Conservation (phyloP, 805 yeast genomes). For the Zygosaccharomyces lentus region DNA sequence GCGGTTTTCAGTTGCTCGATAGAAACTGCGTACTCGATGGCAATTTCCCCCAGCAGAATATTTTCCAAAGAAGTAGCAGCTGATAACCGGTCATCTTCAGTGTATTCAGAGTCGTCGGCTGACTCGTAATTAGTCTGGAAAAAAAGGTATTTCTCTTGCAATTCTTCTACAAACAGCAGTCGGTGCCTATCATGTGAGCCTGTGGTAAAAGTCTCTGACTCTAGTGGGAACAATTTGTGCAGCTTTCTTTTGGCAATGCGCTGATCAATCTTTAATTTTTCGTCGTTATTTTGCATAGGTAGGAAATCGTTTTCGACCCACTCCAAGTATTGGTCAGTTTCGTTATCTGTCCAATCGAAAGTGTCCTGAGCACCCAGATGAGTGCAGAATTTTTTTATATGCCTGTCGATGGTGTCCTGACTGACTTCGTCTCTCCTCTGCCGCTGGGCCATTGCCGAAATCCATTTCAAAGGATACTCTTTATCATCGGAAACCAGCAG, state of each 20-base stretch:
- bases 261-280: slow-evolving; percentile 25
- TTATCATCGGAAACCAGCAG: slow-evolving; percentile 16
- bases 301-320: slow-evolving; percentile 30
- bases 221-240: slow-evolving; percentile 26
- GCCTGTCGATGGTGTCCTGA: slow-evolving; percentile 10
- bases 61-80: slow-evolving; percentile 16
- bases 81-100: slow-evolving; percentile 2
- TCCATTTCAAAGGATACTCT: slow-evolving; percentile 14
- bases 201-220: slow-evolving; percentile 4
- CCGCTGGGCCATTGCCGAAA: slow-evolving; percentile 6
- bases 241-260: slow-evolving; percentile 31
- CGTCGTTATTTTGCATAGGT: slow-evolving; percentile 16
- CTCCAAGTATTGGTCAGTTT: slow-evolving; percentile 24
- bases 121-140: slow-evolving; percentile 14
- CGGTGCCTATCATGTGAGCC: neutral
- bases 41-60: slow-evolving; percentile 12
- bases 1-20: slow-evolving; percentile 12
- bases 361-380: slow-evolving; percentile 5
- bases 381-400: slow-evolving; percentile 10
- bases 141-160: slow-evolving; percentile 25
- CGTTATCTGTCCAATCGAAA: slow-evolving; percentile 20
- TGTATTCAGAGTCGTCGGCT: neutral
- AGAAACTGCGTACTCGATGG: slow-evolving; percentile 18
- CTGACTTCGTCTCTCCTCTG: slow-evolving; percentile 6
- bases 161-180: slow-evolving; percentile 19